Conservation (phyloP, 148 eudicot species). For the Persicaria maculosa region DNA sequence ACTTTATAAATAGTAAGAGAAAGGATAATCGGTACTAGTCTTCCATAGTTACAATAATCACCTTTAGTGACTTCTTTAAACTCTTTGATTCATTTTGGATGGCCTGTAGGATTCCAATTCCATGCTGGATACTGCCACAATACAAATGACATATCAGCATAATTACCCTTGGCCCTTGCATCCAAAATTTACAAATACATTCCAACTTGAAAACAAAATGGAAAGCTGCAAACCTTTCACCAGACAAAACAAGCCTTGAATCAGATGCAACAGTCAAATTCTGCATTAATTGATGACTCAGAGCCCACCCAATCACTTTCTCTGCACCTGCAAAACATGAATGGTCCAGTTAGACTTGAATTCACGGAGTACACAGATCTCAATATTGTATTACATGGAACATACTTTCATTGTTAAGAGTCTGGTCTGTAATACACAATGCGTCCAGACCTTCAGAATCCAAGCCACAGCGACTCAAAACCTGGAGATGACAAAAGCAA, state of each 20-base stretch:
- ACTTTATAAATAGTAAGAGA: background rate
- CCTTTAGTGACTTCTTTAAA: slow-evolving; percentile 84
- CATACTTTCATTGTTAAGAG: slow-evolving; percentile 74
- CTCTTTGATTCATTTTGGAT: slow-evolving; percentile 84
- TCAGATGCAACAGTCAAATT: slow-evolving; percentile 40
- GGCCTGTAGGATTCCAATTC: slow-evolving; percentile 57
- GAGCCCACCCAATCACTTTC: slow-evolving; percentile 91
- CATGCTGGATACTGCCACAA: slow-evolving; percentile 68
- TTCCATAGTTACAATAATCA: slow-evolving; percentile 16
- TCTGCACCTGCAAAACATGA: slow-evolving; percentile 61
- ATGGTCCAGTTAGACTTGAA: slow-evolving; percentile 5
- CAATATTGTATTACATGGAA: background rate
- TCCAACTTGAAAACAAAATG: background rate
- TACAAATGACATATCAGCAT: background rate
- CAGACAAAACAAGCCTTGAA: slow-evolving; percentile 47
- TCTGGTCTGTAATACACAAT: slow-evolving; percentile 58
- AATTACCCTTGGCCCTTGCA: background rate
- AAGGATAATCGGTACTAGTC: background rate
- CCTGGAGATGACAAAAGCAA: slow-evolving; percentile 35
- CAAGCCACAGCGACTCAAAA: slow-evolving; percentile 58
- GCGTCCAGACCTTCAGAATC: slow-evolving; percentile 77
- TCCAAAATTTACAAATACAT: slow-evolving; percentile 5
- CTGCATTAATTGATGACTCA: slow-evolving; percentile 79
- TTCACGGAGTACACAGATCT: background rate
- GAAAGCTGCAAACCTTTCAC: slow-evolving; percentile 45